These are phyloP conservation scores for Pseudogymnoascus sp. DNA, from an alignment of 2,329 filamentous ascomycete genomes.

Conservation along the genomic window DNA sequence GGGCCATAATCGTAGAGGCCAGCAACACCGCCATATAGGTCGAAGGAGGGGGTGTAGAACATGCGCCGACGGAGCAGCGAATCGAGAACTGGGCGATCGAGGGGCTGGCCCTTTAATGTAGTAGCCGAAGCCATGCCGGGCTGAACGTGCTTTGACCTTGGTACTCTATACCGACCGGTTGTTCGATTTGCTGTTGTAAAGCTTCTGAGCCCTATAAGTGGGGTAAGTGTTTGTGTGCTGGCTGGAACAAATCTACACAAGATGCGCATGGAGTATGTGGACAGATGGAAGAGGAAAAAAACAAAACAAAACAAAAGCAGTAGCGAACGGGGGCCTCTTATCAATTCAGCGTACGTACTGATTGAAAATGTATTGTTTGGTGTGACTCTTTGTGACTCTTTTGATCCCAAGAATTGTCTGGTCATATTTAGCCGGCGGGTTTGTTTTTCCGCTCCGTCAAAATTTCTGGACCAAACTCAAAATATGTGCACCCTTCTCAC, in stretches of 20 bases:
- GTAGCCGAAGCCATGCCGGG: slow-evolving; percentile 52
- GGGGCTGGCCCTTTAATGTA: slow-evolving; percentile 80
- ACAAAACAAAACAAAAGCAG: not conserved
- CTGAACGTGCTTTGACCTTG: slow-evolving; percentile 28
- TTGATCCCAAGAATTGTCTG: not conserved
- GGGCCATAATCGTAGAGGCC: slow-evolving; percentile 69
- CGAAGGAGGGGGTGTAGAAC: slow-evolving; percentile 94
- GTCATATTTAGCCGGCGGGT: not conserved
- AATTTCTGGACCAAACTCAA: slow-evolving; percentile 8
- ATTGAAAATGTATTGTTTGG: not conserved
- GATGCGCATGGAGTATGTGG: slow-evolving; percentile 29
- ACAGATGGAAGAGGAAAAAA: slow-evolving; percentile 3
- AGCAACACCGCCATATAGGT: slow-evolving; percentile 84
- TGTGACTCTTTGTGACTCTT: slow-evolving; percentile 4
- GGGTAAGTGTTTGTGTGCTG: slow-evolving; percentile 20
- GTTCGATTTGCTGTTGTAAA: slow-evolving; percentile 30
- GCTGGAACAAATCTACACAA: slow-evolving; percentile 30
- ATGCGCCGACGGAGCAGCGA: slow-evolving; percentile 77
- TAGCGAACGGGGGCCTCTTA: not conserved
- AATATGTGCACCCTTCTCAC: not conserved
- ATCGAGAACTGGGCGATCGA: slow-evolving; percentile 76
- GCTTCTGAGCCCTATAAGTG: slow-evolving; percentile 19
- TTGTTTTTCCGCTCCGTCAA: slow-evolving; percentile 11
- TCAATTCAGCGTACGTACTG: slow-evolving; percentile 6
- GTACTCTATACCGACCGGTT: slow-evolving; percentile 24